These are phyloP conservation scores for Jaapia argillacea DNA, from an alignment of 768 basidiomycete genomes.

Conservation along the genomic window DNA sequence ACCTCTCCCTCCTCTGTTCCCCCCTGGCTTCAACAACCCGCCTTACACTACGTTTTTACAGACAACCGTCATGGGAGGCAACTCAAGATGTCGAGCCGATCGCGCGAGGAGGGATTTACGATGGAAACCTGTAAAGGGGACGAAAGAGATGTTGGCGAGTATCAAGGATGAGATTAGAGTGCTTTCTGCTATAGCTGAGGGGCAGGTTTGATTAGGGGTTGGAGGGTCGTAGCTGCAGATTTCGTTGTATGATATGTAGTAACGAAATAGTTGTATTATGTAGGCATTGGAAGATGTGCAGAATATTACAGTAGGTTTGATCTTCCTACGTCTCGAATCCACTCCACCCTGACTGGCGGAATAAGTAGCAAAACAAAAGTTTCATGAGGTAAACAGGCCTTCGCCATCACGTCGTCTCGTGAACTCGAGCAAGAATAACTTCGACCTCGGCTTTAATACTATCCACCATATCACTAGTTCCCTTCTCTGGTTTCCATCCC, in stretches of 20 bases:
- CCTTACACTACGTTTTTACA: too few relatives aligned
- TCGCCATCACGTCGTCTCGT: not conserved
- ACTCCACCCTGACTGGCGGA: not conserved
- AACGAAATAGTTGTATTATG: not conserved
- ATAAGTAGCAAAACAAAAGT: not conserved
- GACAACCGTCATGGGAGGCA: constrained; percentile 12
- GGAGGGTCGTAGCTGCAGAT: too few relatives aligned
- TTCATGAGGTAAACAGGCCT: constrained; percentile 2
- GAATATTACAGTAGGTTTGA: not conserved
- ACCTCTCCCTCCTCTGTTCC: too few relatives aligned
- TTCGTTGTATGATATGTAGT: not conserved
- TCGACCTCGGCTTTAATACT: constrained; percentile 8
- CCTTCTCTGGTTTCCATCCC: constrained; percentile 10
- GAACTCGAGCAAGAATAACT: not conserved
- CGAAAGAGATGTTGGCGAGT: constrained; percentile 38
- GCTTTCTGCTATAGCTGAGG: too few relatives aligned
- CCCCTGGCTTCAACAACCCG: too few relatives aligned
- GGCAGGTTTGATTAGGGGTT: too few relatives aligned
- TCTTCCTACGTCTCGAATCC: not conserved
- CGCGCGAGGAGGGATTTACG: constrained; percentile 30
- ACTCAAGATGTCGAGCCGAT: constrained; percentile 34
- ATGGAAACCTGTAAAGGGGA: constrained; percentile 41
- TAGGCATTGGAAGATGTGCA: not conserved
- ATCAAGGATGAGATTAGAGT: constrained; percentile 37
- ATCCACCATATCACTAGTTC: constrained; percentile 5